phyloP scores from a whole-genome alignment of 257 asterid species.

The Coffea eugenioides region DNA sequence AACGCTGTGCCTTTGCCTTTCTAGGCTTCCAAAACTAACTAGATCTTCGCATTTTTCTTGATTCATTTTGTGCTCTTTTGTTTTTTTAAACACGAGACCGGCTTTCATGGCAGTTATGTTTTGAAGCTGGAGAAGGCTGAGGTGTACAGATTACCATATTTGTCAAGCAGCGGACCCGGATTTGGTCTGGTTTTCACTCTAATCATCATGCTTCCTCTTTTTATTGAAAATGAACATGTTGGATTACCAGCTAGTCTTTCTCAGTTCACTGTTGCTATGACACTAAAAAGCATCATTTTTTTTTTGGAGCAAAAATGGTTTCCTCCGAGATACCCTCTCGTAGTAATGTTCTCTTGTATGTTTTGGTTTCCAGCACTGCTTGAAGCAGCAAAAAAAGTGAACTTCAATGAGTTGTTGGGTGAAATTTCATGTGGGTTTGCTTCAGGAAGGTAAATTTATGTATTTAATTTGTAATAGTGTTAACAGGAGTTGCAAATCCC shows the following conservation, averaged over 20 bases:
- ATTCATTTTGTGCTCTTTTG: constrained; percentile 5
- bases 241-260: not conserved
- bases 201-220: not conserved
- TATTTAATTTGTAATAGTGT: not conserved
- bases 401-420: constrained; percentile 58
- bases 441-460: constrained; percentile 65
- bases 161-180: constrained; percentile 94
- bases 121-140: constrained; percentile 98
- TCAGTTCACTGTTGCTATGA: not conserved
- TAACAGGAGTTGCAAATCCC: not conserved
- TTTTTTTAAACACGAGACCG: too few relatives aligned
- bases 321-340: too few relatives aligned
- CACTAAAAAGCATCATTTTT: too few relatives aligned
- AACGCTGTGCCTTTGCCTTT: too few relatives aligned
- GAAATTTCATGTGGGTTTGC: constrained; percentile 75
- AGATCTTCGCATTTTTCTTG: not conserved
- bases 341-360: not conserved
- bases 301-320: too few relatives aligned
- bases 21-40: not conserved
- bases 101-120: constrained; percentile 60
- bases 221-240: not conserved
- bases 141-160: constrained; percentile 89
- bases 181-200: constrained; percentile 59
- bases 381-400: constrained; percentile 73
- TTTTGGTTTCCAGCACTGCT: constrained; percentile 66